A percentile compares a stretch with the other conserved stretches of the same genome.
Evolutionary conservation across 2,329 filamentous ascomycete genomes (phyloP).

Genomic region (Neonectria sp.): DNA sequence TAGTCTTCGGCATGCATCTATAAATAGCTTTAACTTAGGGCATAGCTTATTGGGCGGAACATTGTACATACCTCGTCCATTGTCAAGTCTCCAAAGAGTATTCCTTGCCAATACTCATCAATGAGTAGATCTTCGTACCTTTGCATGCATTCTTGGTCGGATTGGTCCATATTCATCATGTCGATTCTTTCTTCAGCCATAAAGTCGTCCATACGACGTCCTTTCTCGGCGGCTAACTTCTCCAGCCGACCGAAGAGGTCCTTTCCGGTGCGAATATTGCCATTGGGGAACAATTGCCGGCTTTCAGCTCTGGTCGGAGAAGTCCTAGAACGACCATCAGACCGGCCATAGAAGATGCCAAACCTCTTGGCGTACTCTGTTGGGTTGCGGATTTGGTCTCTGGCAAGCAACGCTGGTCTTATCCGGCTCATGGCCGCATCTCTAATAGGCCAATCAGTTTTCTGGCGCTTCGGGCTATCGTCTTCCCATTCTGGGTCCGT

Average conservation of each 20-base stretch:
- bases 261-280: slow-evolving; percentile 36
- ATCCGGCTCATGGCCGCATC: slow-evolving; percentile 38
- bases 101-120: slow-evolving; percentile 52
- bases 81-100: slow-evolving; percentile 48
- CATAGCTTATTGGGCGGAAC: not conserved
- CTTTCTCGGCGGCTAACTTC: slow-evolving; percentile 24
- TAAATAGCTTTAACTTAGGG: not conserved
- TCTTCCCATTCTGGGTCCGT: slow-evolving; percentile 49
- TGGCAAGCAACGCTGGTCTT: slow-evolving; percentile 43
- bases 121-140: slow-evolving; percentile 43
- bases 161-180: slow-evolving; percentile 22
- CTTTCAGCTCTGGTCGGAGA: slow-evolving; percentile 48
- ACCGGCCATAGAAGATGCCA: slow-evolving; percentile 47
- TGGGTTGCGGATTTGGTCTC: slow-evolving; percentile 43
- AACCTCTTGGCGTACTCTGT: slow-evolving; percentile 49
- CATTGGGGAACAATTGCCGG: slow-evolving; percentile 28
- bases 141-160: slow-evolving; percentile 39
- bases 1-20: slow-evolving; percentile 45
- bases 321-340: slow-evolving; percentile 50
- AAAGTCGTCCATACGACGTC: slow-evolving; percentile 39
- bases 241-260: slow-evolving; percentile 41
- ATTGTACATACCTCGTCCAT: slow-evolving; percentile 48
- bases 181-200: slow-evolving; percentile 32
- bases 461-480: slow-evolving; percentile 24
- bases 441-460: slow-evolving; percentile 30